Conservation (phyloP, 768 basidiomycete genomes). For the Chlorophyllum brunneum region DNA sequence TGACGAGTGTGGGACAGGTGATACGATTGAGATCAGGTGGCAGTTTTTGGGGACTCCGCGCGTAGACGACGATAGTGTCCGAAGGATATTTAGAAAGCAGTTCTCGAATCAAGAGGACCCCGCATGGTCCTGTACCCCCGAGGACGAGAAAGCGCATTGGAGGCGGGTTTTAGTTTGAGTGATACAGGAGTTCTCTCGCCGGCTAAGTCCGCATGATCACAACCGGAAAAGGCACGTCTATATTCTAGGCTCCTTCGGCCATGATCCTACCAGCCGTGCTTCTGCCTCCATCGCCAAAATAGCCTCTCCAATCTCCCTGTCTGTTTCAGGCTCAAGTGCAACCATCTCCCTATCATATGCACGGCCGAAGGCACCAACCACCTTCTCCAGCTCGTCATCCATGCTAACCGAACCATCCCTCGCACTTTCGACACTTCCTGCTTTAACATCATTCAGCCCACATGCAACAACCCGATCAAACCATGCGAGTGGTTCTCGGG, state of each 20-base stretch:
- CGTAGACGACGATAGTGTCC: slow-evolving; percentile 52
- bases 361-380: slow-evolving; percentile 45
- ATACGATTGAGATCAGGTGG: slow-evolving; percentile 45
- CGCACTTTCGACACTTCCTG: slow-evolving; percentile 59
- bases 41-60: slow-evolving; percentile 61
- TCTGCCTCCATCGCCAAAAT: slow-evolving; percentile 46
- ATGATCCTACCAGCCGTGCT: slow-evolving; percentile 37
- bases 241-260: slow-evolving; percentile 28
- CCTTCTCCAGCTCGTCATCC: slow-evolving; percentile 45
- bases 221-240: not conserved
- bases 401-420: slow-evolving; percentile 37
- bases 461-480: slow-evolving; percentile 89
- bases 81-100: slow-evolving; percentile 37
- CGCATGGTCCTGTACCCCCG: slow-evolving; percentile 66
- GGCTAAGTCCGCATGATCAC: not conserved
- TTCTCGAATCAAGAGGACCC: slow-evolving; percentile 54
- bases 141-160: slow-evolving; percentile 55
- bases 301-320: slow-evolving; percentile 44
- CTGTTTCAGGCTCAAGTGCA: slow-evolving; percentile 35
- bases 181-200: not conserved
- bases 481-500: slow-evolving; percentile 77
- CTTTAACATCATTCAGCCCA: slow-evolving; percentile 79
- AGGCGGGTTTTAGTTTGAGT: not conserved
- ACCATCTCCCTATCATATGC: slow-evolving; percentile 47
- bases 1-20: slow-evolving; percentile 31